phyloP scores from a whole-genome alignment of 169 alveolate genomes.

The Nephromyces sp. region DNA sequence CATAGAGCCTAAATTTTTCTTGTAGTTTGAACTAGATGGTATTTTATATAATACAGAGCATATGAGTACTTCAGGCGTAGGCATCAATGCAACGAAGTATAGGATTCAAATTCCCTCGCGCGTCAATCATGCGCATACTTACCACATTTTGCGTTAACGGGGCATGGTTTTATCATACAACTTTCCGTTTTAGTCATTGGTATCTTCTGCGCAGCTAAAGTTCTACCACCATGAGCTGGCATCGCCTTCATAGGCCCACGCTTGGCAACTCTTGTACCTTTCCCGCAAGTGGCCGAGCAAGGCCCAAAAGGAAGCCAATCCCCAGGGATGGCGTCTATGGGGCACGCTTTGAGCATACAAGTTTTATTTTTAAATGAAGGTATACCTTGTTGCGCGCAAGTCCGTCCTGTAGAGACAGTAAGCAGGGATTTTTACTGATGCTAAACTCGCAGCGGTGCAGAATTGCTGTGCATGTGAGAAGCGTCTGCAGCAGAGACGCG shows the following conservation, averaged over 20 bases:
- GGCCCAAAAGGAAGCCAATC: slow-evolving; percentile 44
- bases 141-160: background rate
- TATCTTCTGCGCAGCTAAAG: slow-evolving; percentile 18
- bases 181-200: background rate
- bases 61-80: no score
- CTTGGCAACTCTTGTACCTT: slow-evolving; percentile 23
- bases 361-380: background rate
- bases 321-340: slow-evolving; percentile 34
- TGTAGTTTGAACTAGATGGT: no score
- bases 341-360: slow-evolving; percentile 26
- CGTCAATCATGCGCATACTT: no score
- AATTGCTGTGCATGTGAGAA: no score
- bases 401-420: background rate
- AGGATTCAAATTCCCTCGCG: no score
- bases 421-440: no score
- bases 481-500: no score
- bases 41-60: no score
- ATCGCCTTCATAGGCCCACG: slow-evolving; percentile 11
- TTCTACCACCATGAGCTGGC: slow-evolving; percentile 25
- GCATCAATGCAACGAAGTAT: no score
- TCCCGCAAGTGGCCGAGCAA: slow-evolving; percentile 39
- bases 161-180: background rate
- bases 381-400: slow-evolving; percentile 15
- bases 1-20: no score
- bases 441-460: no score